These are phyloP conservation scores for Rhynchospora pubera DNA, from an alignment of 176 grass and related monocot species.

Conservation along the genomic window DNA sequence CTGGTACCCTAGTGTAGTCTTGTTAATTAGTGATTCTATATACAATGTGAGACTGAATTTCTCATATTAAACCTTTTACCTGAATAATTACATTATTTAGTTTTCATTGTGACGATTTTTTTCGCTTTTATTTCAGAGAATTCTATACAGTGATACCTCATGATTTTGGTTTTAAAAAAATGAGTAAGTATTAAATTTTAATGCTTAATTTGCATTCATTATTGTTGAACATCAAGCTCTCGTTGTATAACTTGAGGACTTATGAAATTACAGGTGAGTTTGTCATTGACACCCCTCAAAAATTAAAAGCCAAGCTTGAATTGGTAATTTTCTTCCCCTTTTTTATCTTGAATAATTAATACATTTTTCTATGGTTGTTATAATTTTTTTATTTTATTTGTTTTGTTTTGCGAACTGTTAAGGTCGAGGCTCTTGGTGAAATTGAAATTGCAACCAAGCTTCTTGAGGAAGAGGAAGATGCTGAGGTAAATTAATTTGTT, in stretches of 20 bases:
- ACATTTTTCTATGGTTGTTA: not conserved
- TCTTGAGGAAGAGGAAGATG: slow-evolving; percentile 57
- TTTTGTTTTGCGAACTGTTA: slow-evolving; percentile 10
- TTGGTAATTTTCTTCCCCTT: slow-evolving; percentile 51
- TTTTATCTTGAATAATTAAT: not conserved
- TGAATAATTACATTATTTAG: not conserved
- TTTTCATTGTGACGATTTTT: not conserved
- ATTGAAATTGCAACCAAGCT: slow-evolving; percentile 97
- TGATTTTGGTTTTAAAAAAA: slow-evolving; percentile 94
- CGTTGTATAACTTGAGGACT: slow-evolving; percentile 21
- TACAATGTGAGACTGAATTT: not conserved
- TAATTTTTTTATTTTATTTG: not conserved
- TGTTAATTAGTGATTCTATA: not conserved
- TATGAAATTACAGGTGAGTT: slow-evolving; percentile 59
- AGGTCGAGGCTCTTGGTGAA: slow-evolving; percentile 88
- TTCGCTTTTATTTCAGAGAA: slow-evolving; percentile 28
- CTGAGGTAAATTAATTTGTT: slow-evolving; percentile 28
- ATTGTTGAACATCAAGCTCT: slow-evolving; percentile 16
- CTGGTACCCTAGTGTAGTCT: not conserved
- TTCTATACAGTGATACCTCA: slow-evolving; percentile 89
- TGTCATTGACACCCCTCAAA: slow-evolving; percentile 75
- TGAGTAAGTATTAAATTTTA: slow-evolving; percentile 57
- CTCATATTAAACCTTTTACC: not conserved
- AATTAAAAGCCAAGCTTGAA: slow-evolving; percentile 87
- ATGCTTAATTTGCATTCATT: slow-evolving; percentile 8